Evolutionary conservation across 1,284 basidiomycete genomes (phyloP).

Genomic region (Austroboletus niveus): DNA sequence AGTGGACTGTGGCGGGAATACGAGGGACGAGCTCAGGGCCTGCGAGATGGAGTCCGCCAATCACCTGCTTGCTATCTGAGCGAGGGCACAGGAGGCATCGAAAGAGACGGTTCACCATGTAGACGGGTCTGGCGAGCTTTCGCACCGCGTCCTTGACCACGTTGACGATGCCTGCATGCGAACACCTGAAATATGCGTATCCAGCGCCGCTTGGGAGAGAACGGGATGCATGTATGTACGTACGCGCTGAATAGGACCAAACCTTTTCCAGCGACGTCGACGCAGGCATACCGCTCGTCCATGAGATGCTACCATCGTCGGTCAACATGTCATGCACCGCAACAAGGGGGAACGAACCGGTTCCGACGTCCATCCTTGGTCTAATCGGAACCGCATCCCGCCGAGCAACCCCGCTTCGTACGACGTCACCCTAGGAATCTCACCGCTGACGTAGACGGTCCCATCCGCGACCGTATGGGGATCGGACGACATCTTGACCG

Average conservation of each 20-base stretch:
- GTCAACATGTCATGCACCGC: background rate
- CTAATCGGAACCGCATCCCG: constrained; percentile 61
- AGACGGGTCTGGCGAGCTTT: constrained; percentile 64
- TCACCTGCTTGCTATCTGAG: constrained; percentile 44
- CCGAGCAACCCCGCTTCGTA: constrained; percentile 71
- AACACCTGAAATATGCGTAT: constrained; percentile 49
- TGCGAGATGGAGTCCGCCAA: constrained; percentile 80
- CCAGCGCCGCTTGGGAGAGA: background rate
- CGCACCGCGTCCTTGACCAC: constrained; percentile 67
- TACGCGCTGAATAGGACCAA: constrained; percentile 80
- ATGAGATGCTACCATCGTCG: constrained; percentile 55
- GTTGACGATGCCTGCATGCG: constrained; percentile 83
- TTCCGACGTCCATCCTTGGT: constrained; percentile 58
- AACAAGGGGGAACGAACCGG: constrained; percentile 41
- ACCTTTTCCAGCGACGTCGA: constrained; percentile 78
- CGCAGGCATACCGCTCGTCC: constrained; percentile 77
- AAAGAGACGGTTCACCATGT: constrained; percentile 52
- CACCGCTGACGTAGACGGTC: constrained; percentile 74
- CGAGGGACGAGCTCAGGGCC: constrained; percentile 60
- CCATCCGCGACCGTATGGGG: constrained; percentile 62
- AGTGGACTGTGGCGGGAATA: constrained; percentile 69
- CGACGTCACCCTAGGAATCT: constrained; percentile 67
- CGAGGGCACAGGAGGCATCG: background rate
- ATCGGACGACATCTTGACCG: constrained; percentile 52
- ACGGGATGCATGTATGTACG: constrained; percentile 28